Conservation (phyloP, 2,329 filamentous ascomycete species). For the Chaetomiaceae sp. region DNA sequence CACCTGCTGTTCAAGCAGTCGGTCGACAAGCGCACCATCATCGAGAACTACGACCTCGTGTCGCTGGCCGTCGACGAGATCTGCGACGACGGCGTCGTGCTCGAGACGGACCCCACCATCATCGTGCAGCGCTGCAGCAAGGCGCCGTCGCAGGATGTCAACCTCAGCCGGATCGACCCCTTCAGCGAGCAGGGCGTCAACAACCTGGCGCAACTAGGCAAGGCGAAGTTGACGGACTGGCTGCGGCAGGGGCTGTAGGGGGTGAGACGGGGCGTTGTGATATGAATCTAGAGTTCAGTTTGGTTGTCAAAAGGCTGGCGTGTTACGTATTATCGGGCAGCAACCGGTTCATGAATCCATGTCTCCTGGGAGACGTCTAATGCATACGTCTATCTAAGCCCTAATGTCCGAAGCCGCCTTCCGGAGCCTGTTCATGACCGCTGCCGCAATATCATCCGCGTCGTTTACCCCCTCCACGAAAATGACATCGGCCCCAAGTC, state of each 20-base stretch:
- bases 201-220: constrained; percentile 90
- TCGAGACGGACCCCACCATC: constrained; percentile 94
- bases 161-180: constrained; percentile 84
- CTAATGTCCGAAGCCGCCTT: constrained; percentile 67
- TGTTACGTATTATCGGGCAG: neutral
- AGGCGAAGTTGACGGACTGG: constrained; percentile 85
- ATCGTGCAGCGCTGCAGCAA: constrained; percentile 89
- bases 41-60: constrained; percentile 98
- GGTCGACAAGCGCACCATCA: constrained; percentile 93
- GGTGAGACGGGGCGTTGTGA: constrained; percentile 5
- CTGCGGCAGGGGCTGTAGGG: constrained; percentile 73
- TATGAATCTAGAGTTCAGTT: constrained; percentile 1
- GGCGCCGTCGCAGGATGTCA: constrained; percentile 85
- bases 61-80: constrained; percentile 94
- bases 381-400: constrained; percentile 36
- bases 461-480: constrained; percentile 85
- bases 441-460: constrained; percentile 76
- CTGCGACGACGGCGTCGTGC: constrained; percentile 89
- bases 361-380: constrained; percentile 23
- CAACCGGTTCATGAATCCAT: neutral
- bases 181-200: constrained; percentile 91
- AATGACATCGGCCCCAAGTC: constrained; percentile 72
- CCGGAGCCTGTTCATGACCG: constrained; percentile 77
- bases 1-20: constrained; percentile 95
- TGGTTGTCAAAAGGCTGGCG: neutral